Conservation (phyloP, 2,329 filamentous ascomycete genomes). For the Xylaria sp. region DNA sequence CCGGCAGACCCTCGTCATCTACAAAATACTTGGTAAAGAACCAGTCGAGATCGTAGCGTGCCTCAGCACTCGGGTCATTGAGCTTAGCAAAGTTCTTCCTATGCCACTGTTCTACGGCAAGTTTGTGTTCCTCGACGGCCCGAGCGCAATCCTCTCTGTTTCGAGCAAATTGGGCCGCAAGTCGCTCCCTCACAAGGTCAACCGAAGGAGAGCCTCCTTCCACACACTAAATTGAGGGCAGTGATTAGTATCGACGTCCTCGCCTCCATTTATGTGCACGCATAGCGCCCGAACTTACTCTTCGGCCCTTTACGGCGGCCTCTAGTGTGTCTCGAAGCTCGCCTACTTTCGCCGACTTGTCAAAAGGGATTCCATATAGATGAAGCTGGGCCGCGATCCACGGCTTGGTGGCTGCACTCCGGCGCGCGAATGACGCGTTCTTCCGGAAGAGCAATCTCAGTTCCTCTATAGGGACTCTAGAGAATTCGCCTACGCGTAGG, state of each 20-base stretch:
- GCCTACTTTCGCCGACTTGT: slow-evolving; percentile 10
- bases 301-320: slow-evolving; percentile 22
- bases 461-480: slow-evolving; percentile 15
- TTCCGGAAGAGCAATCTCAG: slow-evolving; percentile 25
- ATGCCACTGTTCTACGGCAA: slow-evolving; percentile 24
- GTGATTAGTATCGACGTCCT: neutral
- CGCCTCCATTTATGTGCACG: neutral
- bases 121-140: slow-evolving; percentile 25
- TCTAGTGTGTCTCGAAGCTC: slow-evolving; percentile 23
- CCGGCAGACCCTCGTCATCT: slow-evolving; percentile 23
- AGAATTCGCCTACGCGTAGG: slow-evolving; percentile 6
- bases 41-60: slow-evolving; percentile 21
- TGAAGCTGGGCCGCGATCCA: slow-evolving; percentile 30
- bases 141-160: slow-evolving; percentile 4
- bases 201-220: slow-evolving; percentile 29
- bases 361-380: slow-evolving; percentile 27
- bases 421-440: slow-evolving; percentile 21
- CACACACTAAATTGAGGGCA: slow-evolving; percentile 15
- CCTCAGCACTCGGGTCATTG: slow-evolving; percentile 24
- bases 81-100: slow-evolving; percentile 25
- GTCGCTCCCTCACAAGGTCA: neutral
- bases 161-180: slow-evolving; percentile 10
- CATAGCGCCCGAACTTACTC: slow-evolving; percentile 6
- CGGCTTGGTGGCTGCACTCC: slow-evolving; percentile 20
- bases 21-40: slow-evolving; percentile 33